Evolutionary conservation across 2,329 filamentous ascomycete genomes (phyloP), one percentile per base, ranked within the genome.

Genomic region (Ophiostoma himal-ulmi): DNA sequence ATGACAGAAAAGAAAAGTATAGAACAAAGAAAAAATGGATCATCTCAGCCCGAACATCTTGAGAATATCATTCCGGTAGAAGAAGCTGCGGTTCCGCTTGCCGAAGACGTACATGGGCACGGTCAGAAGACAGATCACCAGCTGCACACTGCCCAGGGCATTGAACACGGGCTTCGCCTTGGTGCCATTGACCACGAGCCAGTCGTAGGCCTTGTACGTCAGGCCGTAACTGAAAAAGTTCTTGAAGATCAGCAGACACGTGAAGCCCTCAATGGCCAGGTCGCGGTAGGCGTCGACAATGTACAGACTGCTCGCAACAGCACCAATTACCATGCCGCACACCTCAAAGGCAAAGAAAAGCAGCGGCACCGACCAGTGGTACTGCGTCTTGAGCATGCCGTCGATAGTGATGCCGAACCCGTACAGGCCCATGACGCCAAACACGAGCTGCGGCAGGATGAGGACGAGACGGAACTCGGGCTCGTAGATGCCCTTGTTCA

Each of bases 241-340:
- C 81, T 97, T 97, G 84, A 97, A 97, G 69, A 97, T 89, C 74
- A 97, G 86, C 78, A 95, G 86, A 79, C 92, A 92, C 0, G 93
- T 97, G 78, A 97, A 96, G 7, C 89, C 91, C 80, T 97, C 94
- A 67, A 97, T 87, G 0, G 92, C 88, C 70, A 96, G 87, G 73
- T 94, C 89, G 8, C 93, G 89, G 80, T 97, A 94, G 0, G 94
- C 94, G 80, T 97, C 94, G 8, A 97, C 91, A 76, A 97, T 90
- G 77, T 98, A 98, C 34, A 97, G 81, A 0, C 92, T 91, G 72
- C 89, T 91, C 1, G 92, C 89, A 1, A 97, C 93, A 1, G 94
- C 92, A 0, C 94, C 94, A 76, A 96, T 89, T 0, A 97, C 93
- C 92, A 97, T 97, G 1, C 92, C 93, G 72, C 90, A 89, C 10